Conservation (phyloP, 306 rosid species). For the Ormosia emarginata region DNA sequence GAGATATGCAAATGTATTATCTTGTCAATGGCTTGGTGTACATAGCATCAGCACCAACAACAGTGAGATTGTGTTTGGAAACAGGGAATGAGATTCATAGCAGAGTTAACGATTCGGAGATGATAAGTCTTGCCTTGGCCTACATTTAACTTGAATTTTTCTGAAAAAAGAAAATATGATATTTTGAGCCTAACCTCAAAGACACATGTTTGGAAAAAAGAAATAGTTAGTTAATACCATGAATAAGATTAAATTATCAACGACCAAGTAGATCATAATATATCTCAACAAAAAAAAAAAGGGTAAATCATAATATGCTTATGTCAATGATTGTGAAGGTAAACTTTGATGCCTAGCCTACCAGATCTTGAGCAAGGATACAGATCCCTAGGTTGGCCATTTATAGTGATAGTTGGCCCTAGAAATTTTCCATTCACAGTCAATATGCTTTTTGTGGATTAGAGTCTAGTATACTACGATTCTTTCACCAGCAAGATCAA, state of each 20-base stretch:
- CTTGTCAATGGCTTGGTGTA: conserved; percentile 32
- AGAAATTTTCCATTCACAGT: conserved; percentile 51
- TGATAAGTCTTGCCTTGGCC: conserved; percentile 45
- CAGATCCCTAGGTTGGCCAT: conserved; percentile 40
- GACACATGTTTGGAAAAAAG: background rate
- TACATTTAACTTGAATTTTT: conserved; percentile 33
- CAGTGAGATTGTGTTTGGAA: conserved; percentile 42
- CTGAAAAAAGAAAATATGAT: background rate
- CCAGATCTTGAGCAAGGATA: conserved; percentile 31
- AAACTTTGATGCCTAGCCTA: conserved; percentile 1
- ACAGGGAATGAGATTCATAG: conserved; percentile 44
- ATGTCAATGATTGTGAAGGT: background rate
- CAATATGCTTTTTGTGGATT: conserved; percentile 44
- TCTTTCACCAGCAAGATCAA: conserved; percentile 25
- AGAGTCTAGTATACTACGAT: conserved; percentile 30
- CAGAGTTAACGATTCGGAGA: conserved; percentile 43
- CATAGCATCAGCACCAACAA: conserved; percentile 41
- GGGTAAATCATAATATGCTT: background rate
- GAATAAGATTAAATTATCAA: background rate
- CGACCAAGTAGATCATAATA: background rate
- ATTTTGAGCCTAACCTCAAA: background rate
- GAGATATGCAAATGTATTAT: conserved; percentile 43
- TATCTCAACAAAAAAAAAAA: background rate
- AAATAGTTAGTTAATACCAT: background rate
- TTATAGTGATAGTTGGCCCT: conserved; percentile 42